A percentile compares a stretch with the other conserved stretches of the same genome.
Evolutionary conservation across 306 rosid genomes (phyloP).

Genomic region (Mimosa pudica): DNA sequence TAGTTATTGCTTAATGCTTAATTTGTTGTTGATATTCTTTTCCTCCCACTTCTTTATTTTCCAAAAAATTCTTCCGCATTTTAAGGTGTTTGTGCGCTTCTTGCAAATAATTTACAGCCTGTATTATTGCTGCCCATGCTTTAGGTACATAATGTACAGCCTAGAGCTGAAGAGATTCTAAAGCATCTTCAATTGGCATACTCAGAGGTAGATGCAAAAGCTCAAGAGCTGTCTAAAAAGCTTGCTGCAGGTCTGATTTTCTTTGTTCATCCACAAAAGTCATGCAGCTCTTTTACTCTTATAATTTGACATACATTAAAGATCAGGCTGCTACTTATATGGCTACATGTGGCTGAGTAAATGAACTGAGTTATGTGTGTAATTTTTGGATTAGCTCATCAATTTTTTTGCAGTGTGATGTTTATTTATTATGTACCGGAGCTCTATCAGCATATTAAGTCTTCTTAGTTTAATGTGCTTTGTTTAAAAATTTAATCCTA

Average conservation of each 20-base stretch:
- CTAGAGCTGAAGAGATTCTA: too few species aligned
- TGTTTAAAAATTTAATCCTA: background rate
- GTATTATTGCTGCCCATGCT: too few species aligned
- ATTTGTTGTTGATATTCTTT: too few species aligned
- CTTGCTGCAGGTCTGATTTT: constrained; percentile 76
- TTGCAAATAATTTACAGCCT: too few species aligned
- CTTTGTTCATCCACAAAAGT: constrained; percentile 17
- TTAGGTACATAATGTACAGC: too few species aligned
- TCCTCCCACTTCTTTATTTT: too few species aligned
- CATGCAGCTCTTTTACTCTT: constrained; percentile 11
- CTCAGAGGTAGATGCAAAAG: constrained; percentile 78
- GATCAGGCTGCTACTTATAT: constrained; percentile 17
- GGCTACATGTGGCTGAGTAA: constrained; percentile 15
- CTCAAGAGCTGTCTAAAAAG: constrained; percentile 75
- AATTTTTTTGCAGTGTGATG: background rate
- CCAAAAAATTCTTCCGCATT: too few species aligned
- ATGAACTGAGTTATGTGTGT: background rate
- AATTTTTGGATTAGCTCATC: background rate
- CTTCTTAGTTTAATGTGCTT: background rate
- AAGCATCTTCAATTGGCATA: constrained; percentile 26
- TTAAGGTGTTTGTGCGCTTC: too few species aligned
- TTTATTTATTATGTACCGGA: background rate
- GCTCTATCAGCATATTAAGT: background rate
- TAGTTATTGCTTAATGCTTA: too few species aligned
- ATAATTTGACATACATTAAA: constrained; percentile 20